Evolutionary conservation across 2,329 filamentous ascomycete genomes (phyloP), one percentile per base, ranked within the genome.

Genomic region (Chalaropsis thielavioides): DNA sequence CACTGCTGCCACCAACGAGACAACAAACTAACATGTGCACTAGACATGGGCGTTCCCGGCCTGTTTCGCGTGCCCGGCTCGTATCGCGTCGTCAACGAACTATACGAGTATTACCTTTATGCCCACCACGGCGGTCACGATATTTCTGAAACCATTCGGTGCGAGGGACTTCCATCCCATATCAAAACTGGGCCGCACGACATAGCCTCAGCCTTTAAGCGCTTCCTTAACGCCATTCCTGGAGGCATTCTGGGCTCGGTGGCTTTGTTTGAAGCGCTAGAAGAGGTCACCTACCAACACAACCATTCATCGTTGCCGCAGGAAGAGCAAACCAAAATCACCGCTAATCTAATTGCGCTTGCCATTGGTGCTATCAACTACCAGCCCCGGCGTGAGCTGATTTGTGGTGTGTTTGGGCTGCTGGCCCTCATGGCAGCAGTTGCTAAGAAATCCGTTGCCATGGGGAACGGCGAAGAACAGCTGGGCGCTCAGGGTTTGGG

Each of bases 201-300:
- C 72, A 81, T 88, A 38, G 85, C 85, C 1, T 85, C 83, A 1
- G 79, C 82, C 0, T 87, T 89, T 73, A 88, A 88, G 70, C 80
- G 78, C 13, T 76, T 89, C n/a, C 74, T 89, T 0, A 78, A 80
- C 0, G 81, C 81, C 0, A 72, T 89, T 0, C 84, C 85, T 0
- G 85, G 85, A 0, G 86, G 86, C 0, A 83, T 89, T 49, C 74
- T 89, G 0, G 86, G 86, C 3, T 85, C 83, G 0, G 70, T 86
- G 15, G 72, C 77, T 1, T 71, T 87, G 0, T 86, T 88, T 64
- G 83, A 87, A 67, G 80, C 82, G 0, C 71, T 89, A 13, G 79
- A 86, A 62, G 58, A 59, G 17, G 60, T 64, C 35, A 49, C 61
- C n/a, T 40, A 58, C 31, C 62, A 64, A 35, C 65, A 67, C 46